Base-by-base conservation (phyloP, 331 rosid genomes). In the Quercus phellos region DNA sequence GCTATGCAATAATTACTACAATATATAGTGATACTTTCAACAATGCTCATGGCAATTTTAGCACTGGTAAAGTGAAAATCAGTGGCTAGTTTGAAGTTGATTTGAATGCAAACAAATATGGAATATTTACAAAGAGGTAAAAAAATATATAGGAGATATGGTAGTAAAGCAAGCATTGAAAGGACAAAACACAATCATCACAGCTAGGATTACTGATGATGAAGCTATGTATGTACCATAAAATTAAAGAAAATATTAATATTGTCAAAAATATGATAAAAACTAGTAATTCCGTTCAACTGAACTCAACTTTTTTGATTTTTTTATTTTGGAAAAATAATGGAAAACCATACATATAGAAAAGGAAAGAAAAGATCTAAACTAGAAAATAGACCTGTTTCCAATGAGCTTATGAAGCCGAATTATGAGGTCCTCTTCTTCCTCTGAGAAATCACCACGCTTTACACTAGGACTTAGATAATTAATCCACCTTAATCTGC, bases 401-500 rank as follows among this genome's bases (percentile, higher is more conserved):
- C 95, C 91, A 6, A 90, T 87, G 55, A 90, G 90, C 1, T 81
- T 90, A 74, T 90, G 92, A 54, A 90, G 92, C 13, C 95, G 88
- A 74, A 90, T 82, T 14, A 90, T 80, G 32, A 90, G 90, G 74
- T 90, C 94, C 1, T 85, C 80, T 78, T 90, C 94, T 83, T 88
- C 88, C 73, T 85, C 85, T 6, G 92, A 79, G 82, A 90, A 88
- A 68, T 80, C 79, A 11, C 90, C 90, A 6, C 84, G 84, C 86
- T 88, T 90, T 18, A 90, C 87, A 35, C 27, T 74, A 17, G 94
- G 92, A 77, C 87, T 82, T 2, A 86, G 87, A 73, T 90, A 90
- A 56, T 88, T 90, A 79, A 86, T 81, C 94, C 92, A 90, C 79
- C 94, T 84, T 22, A 90, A 26, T 68, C 92, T 85, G 77, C 92